These are phyloP conservation scores for Spiromastix sp. DNA, from an alignment of 2,329 filamentous ascomycete genomes.

Conservation along the genomic window DNA sequence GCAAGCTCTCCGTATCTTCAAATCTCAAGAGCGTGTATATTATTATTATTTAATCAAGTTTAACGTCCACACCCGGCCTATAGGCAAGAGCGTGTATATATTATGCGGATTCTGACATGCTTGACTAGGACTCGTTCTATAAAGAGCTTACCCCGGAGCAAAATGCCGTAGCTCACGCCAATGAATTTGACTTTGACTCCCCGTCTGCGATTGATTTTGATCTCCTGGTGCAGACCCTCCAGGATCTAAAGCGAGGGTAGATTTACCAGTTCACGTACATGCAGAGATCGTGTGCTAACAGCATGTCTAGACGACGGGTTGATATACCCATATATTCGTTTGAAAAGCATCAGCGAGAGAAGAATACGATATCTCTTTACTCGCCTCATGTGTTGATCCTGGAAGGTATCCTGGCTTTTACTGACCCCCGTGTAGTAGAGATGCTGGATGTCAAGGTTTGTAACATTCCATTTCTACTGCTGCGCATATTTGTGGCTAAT, in stretches of 20 bases:
- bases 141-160: constrained; percentile 74
- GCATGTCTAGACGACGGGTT: constrained; percentile 39
- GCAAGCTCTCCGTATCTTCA: constrained; percentile 2
- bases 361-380: constrained; percentile 78
- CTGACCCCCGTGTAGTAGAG: constrained; percentile 75
- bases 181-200: constrained; percentile 93
- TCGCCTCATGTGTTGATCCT: constrained; percentile 92
- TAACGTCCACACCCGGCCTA: too few species aligned
- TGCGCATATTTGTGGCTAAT: constrained; percentile 10
- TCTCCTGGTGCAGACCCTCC: constrained; percentile 64
- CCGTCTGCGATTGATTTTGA: constrained; percentile 95
- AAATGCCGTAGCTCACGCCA: constrained; percentile 69
- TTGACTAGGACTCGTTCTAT: constrained; percentile 75
- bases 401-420: constrained; percentile 91
- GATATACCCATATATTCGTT: constrained; percentile 96
- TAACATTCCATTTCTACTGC: constrained; percentile 2
- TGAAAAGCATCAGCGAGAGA: constrained; percentile 70
- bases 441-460: constrained; percentile 79
- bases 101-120: too few species aligned
- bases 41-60: too few species aligned
- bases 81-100: too few species aligned
- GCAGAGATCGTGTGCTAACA: background rate
- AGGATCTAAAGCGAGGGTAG: constrained; percentile 86
- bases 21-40: too few species aligned
- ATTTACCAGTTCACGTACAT: constrained; percentile 13